Conservation (phyloP, 306 rosid genomes). For the Inga oerstediana region DNA sequence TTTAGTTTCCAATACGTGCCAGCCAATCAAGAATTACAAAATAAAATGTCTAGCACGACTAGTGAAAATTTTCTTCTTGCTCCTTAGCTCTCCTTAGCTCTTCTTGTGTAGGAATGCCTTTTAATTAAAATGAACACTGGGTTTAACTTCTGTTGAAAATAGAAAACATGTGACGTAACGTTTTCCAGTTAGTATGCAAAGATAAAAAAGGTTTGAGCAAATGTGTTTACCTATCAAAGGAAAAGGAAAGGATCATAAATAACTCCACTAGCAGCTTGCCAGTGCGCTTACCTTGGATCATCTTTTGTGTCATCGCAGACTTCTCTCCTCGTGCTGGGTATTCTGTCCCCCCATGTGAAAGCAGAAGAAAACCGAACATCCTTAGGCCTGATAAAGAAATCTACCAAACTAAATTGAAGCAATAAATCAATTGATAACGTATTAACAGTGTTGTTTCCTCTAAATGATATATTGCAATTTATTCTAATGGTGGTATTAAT, state of each 20-base stretch:
- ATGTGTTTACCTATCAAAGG: neutral
- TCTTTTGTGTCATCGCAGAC: conserved; percentile 10
- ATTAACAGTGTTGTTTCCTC: neutral
- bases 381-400: conserved; percentile 22
- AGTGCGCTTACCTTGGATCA: conserved; percentile 37
- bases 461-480: neutral
- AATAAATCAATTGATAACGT: neutral
- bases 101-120: conserved; percentile 39
- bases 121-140: conserved; percentile 35
- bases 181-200: neutral
- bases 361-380: conserved; percentile 1
- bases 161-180: conserved; percentile 35
- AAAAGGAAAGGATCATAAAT: neutral
- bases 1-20: conserved; percentile 19
- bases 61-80: conserved; percentile 22
- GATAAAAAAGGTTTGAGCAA: neutral
- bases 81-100: conserved; percentile 36
- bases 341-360: conserved; percentile 32
- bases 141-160: conserved; percentile 30
- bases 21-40: conserved; percentile 6
- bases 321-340: conserved; percentile 30
- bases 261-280: neutral
- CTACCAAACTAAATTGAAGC: neutral
- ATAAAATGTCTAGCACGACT: conserved; percentile 19
- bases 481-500: neutral